Conservation (phyloP, 2,329 filamentous ascomycete genomes). For the Diplodia mutila region DNA sequence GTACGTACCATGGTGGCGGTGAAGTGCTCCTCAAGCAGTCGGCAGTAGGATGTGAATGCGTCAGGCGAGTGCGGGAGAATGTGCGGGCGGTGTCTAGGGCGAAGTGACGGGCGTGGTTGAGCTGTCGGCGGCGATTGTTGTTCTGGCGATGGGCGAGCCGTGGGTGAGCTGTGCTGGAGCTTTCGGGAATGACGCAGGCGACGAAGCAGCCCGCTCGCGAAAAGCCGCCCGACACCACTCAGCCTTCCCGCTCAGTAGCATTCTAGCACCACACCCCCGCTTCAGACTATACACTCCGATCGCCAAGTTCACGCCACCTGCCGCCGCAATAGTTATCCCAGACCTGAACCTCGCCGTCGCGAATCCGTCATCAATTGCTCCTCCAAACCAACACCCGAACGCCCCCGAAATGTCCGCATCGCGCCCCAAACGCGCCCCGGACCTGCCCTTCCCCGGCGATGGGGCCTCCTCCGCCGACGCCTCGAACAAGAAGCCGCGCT, state of each 20-base stretch:
- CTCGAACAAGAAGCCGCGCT: slow-evolving; percentile 82
- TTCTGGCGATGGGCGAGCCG: background rate
- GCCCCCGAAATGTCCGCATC: slow-evolving; percentile 51
- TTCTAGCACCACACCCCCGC: background rate
- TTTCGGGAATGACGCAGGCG: slow-evolving; percentile 21
- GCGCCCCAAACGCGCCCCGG: slow-evolving; percentile 66
- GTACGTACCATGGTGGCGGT: slow-evolving; percentile 37
- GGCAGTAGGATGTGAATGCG: background rate
- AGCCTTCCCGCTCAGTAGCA: background rate
- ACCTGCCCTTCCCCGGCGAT: slow-evolving; percentile 64
- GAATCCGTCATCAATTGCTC: background rate
- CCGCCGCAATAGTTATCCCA: too few relatives aligned
- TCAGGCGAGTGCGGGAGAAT: background rate
- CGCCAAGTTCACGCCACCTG: background rate
- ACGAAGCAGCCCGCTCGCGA: slow-evolving; percentile 5
- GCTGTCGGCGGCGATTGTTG: background rate
- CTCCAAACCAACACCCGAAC: background rate
- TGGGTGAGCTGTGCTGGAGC: slow-evolving; percentile 16
- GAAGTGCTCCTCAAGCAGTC: background rate
- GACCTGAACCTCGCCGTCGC: background rate
- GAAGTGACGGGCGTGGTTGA: background rate
- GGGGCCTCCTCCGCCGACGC: slow-evolving; percentile 44
- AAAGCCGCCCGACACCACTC: slow-evolving; percentile 21
- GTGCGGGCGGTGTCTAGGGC: background rate
- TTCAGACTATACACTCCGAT: background rate